Conservation (phyloP, 306 rosid species). For the Adenanthera pavonina region DNA sequence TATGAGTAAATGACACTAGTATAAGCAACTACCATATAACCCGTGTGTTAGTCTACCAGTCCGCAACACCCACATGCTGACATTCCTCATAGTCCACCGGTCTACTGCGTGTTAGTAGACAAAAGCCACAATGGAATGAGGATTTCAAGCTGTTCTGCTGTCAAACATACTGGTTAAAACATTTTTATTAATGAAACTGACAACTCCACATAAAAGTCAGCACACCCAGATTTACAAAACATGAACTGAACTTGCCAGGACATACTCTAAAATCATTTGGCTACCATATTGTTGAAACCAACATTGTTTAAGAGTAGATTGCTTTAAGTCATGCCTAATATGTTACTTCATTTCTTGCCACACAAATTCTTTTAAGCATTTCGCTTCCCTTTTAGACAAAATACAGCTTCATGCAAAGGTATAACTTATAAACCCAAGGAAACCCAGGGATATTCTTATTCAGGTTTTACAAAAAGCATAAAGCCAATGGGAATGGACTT, state of each 20-base stretch:
- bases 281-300: background rate
- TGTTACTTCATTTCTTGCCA: constrained; percentile 7
- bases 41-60: background rate
- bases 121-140: background rate
- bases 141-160: background rate
- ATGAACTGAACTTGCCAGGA: background rate
- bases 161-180: background rate
- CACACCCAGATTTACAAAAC: constrained; percentile 2
- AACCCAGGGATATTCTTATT: background rate
- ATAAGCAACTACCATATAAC: background rate
- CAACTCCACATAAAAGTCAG: constrained; percentile 5
- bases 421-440: background rate
- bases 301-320: background rate
- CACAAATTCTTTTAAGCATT: background rate
- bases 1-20: background rate
- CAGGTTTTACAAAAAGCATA: background rate
- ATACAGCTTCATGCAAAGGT: background rate
- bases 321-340: background rate
- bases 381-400: background rate
- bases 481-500: background rate
- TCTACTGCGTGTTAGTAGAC: background rate
- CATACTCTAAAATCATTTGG: background rate
- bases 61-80: background rate
- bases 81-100: background rate
- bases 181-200: background rate